phyloP scores from a whole-genome alignment of 257 asterid species.

The Henckelia pumila region DNA sequence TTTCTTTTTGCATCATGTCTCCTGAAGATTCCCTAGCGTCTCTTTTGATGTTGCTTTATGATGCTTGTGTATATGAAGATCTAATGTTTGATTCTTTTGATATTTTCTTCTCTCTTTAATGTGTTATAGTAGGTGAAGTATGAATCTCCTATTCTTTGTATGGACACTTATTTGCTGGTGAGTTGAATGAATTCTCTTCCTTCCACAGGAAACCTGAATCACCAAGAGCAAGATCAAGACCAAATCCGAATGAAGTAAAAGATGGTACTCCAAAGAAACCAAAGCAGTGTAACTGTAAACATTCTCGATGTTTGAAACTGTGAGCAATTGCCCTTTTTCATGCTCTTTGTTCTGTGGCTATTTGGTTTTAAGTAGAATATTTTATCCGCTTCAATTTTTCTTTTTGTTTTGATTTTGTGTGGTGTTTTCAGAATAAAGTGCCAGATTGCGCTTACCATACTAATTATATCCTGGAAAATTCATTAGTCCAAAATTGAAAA shows the following conservation, averaged over 20 bases:
- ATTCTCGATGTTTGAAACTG: conserved; percentile 92
- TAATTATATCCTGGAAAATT: not conserved
- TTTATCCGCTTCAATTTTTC: conserved; percentile 19
- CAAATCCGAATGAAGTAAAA: conserved; percentile 55
- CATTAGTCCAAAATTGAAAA: not conserved
- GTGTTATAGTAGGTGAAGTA: conserved; percentile 3
- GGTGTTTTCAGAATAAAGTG: not conserved
- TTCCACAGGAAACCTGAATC: conserved; percentile 86
- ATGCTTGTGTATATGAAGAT: conserved; percentile 13
- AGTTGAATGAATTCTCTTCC: conserved; percentile 23
- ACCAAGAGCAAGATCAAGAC: conserved; percentile 71
- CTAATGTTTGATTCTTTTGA: conserved; percentile 12
- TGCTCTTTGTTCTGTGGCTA: conserved; percentile 21
- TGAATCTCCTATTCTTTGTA: not conserved
- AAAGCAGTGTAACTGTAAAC: conserved; percentile 95
- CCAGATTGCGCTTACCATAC: not conserved
- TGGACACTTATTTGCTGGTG: conserved; percentile 12
- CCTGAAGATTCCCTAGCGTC: conserved; percentile 13
- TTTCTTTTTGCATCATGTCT: conserved; percentile 2
- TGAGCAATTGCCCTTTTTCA: conserved; percentile 46
- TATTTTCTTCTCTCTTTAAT: not conserved
- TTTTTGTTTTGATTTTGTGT: conserved; percentile 15
- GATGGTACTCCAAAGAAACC: conserved; percentile 95
- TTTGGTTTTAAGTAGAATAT: conserved; percentile 3
- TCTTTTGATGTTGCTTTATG: conserved; percentile 10